Conservation (phyloP, 192 early-diverging fungal genomes). For the Coemansia sp. region DNA sequence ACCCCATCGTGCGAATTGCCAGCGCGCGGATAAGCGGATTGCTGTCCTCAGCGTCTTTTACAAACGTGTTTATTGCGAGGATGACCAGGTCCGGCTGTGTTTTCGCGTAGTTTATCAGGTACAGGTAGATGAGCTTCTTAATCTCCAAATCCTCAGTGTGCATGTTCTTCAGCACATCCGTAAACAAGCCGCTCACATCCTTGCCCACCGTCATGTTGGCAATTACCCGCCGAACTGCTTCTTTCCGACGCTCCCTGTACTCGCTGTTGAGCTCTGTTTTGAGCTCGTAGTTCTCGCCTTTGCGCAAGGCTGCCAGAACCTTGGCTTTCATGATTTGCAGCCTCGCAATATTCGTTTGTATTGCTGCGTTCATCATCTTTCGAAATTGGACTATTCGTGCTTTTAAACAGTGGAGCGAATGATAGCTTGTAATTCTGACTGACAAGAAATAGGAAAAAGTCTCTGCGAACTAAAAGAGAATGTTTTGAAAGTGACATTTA, state of each 20-base stretch:
- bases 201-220: constrained; percentile 99
- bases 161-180: constrained; percentile 99
- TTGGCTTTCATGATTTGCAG: constrained; percentile 55
- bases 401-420: too few relatives aligned
- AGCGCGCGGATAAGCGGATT: constrained; percentile 95
- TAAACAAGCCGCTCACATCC: constrained; percentile 92
- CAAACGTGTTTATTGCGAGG: constrained; percentile 85
- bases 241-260: constrained; percentile 93
- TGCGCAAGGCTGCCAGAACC: constrained; percentile 52
- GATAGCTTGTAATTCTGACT: too few relatives aligned
- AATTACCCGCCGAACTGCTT: constrained; percentile 98
- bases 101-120: constrained; percentile 94
- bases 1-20: constrained; percentile 97
- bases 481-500: too few relatives aligned
- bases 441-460: too few relatives aligned
- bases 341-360: constrained; percentile 50
- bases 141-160: constrained; percentile 91
- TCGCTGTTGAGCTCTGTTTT: constrained; percentile 96
- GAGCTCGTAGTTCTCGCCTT: constrained; percentile 94
- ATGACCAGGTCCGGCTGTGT: constrained; percentile 92
- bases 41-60: constrained; percentile 86
- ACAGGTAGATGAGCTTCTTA: constrained; percentile 94
- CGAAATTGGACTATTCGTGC: too few relatives aligned
- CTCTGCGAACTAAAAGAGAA: too few relatives aligned
- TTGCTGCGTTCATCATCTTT: constrained; percentile 55